Base-by-base conservation (phyloP, 1,139 yeast genomes). In the Geotrichum aggregatum region DNA sequence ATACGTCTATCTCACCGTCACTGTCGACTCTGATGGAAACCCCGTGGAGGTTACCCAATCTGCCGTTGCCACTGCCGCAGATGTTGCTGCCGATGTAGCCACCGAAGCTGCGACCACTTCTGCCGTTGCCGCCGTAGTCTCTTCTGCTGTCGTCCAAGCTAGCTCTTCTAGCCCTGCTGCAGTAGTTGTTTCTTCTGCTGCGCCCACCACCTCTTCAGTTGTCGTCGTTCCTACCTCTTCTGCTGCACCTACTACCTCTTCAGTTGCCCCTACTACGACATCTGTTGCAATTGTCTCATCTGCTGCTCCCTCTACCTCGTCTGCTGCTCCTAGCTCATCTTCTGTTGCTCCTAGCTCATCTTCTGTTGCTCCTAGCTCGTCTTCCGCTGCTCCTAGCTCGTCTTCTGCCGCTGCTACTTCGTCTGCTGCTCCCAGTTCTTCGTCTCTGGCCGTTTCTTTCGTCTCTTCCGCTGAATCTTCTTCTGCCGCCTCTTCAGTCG, bases 1-100 rank as follows among this genome's bases (percentile, higher is more conserved):
- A 69, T 83, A 84, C 69, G 91, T 86, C 58, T 87, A 86, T 69
- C 83, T 82, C 63, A 83, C 91, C 41, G 81, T 83, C 57, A 77
- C 84, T 54, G 95, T 88, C 56, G 83, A 87, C 68, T 79, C 76
- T 58, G 66, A 77, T 47, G 95, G 95, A 58, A 66, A 75, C 59
- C 72, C 82, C 52, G 66, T 72, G 56, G 61, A 62, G 44, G 62
- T 56, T 34, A 54, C 54, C 41, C 56, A 55, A 41, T 50, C 59
- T 44, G 57, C 60, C 30, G 44, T 61, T 16, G 53, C 58, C 24
- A 49, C 50, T 36, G 49, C 52, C 42, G 55, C 55, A 14, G 54
- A 53, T 19, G 44, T 41, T 26, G 49, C 55, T 36, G 48, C 57
- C 22, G 41, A 59, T 21, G 46, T 57, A 26, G 52, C 54, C 35